Conservation (phyloP, 108 stramenopile species). For the Nitzschia sp. region DNA sequence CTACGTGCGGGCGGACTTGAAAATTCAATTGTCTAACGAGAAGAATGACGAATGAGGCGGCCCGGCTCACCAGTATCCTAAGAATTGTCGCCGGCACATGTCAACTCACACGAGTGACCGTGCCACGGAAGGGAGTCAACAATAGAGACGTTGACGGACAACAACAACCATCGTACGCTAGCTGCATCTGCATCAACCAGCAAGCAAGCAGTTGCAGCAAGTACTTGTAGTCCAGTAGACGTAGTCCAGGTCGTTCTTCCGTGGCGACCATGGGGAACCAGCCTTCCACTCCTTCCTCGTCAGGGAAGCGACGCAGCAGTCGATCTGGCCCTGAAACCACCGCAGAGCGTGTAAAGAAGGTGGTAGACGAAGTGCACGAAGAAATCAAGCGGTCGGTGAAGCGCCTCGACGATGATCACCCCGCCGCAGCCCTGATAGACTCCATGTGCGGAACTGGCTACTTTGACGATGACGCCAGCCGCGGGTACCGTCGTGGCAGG, state of each 20-base stretch:
- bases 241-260: not conserved
- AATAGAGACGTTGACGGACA: not conserved
- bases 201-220: not conserved
- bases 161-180: not conserved
- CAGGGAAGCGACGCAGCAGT: not conserved
- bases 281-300: slow-evolving; percentile 1
- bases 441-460: slow-evolving; percentile 40
- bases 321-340: not conserved
- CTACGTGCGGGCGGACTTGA: too few species aligned
- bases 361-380: slow-evolving; percentile 31
- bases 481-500: slow-evolving; percentile 9
- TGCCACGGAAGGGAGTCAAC: too few species aligned
- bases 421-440: slow-evolving; percentile 48
- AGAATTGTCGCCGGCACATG: too few species aligned
- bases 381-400: slow-evolving; percentile 40
- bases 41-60: too few species aligned
- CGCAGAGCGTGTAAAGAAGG: slow-evolving; percentile 16
- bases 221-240: not conserved
- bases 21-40: too few species aligned
- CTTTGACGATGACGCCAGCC: slow-evolving; percentile 33
- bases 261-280: slow-evolving; percentile 1
- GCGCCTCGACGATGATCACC: slow-evolving; percentile 47
- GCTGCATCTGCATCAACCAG: not conserved
- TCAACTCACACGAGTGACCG: too few species aligned
- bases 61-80: too few species aligned